These are phyloP conservation scores for Trichoderma harzianum DNA, from an alignment of 2,329 filamentous ascomycete species.

Conservation along the genomic window DNA sequence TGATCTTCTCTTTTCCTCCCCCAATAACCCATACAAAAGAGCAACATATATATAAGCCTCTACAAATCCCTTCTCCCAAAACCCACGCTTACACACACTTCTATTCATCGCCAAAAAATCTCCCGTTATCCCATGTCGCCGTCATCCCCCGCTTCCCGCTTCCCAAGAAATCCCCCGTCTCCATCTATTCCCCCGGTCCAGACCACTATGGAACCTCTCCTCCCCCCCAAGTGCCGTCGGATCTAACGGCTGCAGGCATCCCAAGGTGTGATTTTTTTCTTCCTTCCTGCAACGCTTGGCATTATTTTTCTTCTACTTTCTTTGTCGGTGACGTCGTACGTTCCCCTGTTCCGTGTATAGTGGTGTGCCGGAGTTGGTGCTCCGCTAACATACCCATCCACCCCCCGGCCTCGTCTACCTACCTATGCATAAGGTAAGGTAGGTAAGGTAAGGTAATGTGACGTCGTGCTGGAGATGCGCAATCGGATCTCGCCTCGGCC, in stretches of 20 bases:
- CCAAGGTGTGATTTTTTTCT: not conserved
- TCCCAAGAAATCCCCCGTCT: not conserved
- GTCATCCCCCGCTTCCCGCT: not conserved
- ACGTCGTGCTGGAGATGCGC: not conserved
- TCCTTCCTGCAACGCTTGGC: not conserved
- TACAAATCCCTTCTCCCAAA: not conserved
- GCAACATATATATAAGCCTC: not conserved
- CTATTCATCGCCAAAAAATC: not conserved
- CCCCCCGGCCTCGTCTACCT: not conserved
- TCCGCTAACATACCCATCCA: not conserved
- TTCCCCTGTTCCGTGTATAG: not conserved
- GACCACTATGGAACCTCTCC: slow-evolving; percentile 28
- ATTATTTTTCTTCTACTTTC: not conserved
- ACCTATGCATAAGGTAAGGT: not conserved
- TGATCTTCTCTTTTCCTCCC: not conserved
- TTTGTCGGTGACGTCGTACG: not conserved
- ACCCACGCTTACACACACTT: not conserved
- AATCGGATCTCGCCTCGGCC: slow-evolving; percentile 5
- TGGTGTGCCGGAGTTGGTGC: not conserved
- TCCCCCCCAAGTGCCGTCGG: not conserved
- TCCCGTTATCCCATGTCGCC: not conserved
- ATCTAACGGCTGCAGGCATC: slow-evolving; percentile 11
- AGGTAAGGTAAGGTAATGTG: not conserved
- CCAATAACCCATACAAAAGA: not conserved
- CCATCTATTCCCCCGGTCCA: slow-evolving; percentile 26